These are phyloP conservation scores for Debaryomycetaceae sp. DNA, from an alignment of 1,139 yeast species.

Conservation along the genomic window DNA sequence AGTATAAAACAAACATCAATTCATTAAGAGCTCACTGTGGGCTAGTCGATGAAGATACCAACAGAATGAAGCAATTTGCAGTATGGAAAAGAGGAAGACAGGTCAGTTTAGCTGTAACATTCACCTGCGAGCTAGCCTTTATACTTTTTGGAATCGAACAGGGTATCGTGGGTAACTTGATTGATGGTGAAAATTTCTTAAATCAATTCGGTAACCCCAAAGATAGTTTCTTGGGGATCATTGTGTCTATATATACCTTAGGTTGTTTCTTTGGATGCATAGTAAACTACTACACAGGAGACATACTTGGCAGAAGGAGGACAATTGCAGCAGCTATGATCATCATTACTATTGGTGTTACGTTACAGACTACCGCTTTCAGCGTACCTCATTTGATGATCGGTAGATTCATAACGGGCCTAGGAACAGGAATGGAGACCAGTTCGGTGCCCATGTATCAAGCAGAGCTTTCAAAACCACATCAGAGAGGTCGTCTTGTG, in stretches of 20 bases:
- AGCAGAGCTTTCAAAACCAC: slow-evolving; percentile 18
- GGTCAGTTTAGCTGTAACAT: slow-evolving; percentile 10
- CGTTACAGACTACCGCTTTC: slow-evolving; percentile 20
- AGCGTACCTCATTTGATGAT: slow-evolving; percentile 23
- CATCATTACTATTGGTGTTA: slow-evolving; percentile 20
- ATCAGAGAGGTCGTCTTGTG: slow-evolving; percentile 27
- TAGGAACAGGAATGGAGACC: slow-evolving; percentile 21
- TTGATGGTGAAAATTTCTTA: slow-evolving; percentile 9
- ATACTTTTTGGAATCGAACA: slow-evolving; percentile 12
- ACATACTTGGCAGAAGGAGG: slow-evolving; percentile 19
- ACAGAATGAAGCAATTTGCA: slow-evolving; percentile 7
- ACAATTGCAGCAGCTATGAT: slow-evolving; percentile 17
- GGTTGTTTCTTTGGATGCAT: slow-evolving; percentile 66
- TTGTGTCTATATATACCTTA: slow-evolving; percentile 1
- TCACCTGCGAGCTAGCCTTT: slow-evolving; percentile 12
- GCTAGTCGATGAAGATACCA: background rate
- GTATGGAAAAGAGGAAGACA: slow-evolving; percentile 10
- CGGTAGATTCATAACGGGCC: slow-evolving; percentile 21
- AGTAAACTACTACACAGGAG: slow-evolving; percentile 44
- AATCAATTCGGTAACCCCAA: slow-evolving; percentile 11
- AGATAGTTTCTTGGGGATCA: slow-evolving; percentile 7
- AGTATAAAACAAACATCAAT: background rate
- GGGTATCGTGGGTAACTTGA: slow-evolving; percentile 10
- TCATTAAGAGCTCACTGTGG: background rate
- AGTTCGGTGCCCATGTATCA: slow-evolving; percentile 20